These are phyloP conservation scores for Penicillium oxalicum DNA, from an alignment of 2,329 filamentous ascomycete species.

Conservation along the genomic window DNA sequence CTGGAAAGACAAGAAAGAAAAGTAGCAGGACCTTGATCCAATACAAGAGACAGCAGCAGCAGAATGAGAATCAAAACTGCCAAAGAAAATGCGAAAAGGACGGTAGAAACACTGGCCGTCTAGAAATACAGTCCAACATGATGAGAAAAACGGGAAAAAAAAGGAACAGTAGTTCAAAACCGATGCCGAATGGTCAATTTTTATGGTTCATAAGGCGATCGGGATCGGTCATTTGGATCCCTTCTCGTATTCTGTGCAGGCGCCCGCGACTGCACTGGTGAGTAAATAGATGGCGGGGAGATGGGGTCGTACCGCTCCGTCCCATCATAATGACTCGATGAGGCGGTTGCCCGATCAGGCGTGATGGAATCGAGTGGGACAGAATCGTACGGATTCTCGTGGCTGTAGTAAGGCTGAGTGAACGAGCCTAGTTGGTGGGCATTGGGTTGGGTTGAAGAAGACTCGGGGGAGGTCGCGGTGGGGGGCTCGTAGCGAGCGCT, in stretches of 20 bases:
- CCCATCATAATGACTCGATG: conserved; percentile 15
- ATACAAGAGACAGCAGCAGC: too few species aligned
- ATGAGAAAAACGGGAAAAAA: neutral
- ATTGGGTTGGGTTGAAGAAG: conserved; percentile 3
- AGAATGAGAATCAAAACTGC: neutral
- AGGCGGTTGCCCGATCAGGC: conserved; percentile 62
- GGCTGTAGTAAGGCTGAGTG: conserved; percentile 14
- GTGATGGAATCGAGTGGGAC: conserved; percentile 38
- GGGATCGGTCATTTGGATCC: neutral
- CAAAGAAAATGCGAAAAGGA: neutral
- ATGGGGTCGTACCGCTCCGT: conserved; percentile 59
- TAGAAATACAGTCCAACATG: neutral
- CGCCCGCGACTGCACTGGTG: conserved; percentile 8
- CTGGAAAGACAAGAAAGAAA: too few species aligned
- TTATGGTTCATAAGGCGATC: conserved; percentile 1
- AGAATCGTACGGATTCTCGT: conserved; percentile 12
- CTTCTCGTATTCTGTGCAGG: neutral
- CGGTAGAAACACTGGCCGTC: neutral
- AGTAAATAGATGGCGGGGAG: conserved; percentile 68
- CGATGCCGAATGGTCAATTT: too few species aligned
- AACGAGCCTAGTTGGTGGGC: conserved; percentile 9
- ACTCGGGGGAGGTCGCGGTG: conserved; percentile 1
- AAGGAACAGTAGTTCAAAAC: neutral
- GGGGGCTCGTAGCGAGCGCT: conserved; percentile 19
- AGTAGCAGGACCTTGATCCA: too few species aligned